These are phyloP conservation scores for Talaromyces atroroseus DNA, from an alignment of 2,329 filamentous ascomycete genomes.

Conservation along the genomic window DNA sequence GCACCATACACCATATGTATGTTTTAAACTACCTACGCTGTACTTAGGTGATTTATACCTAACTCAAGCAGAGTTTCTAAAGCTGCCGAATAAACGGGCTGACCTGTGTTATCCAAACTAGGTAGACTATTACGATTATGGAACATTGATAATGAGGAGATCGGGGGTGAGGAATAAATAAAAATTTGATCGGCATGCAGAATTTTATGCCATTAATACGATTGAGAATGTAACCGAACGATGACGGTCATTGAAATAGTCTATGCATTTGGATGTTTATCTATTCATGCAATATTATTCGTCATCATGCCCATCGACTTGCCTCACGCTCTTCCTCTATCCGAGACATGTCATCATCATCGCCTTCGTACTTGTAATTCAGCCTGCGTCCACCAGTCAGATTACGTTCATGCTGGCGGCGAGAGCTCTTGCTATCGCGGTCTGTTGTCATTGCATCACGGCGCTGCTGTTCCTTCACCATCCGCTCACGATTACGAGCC, in stretches of 20 bases:
- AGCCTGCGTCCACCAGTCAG: slow-evolving; percentile 33
- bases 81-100: too few species aligned
- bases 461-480: slow-evolving; percentile 61
- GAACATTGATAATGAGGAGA: too few species aligned
- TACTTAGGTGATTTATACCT: too few species aligned
- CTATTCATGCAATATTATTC: not conserved
- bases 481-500: slow-evolving; percentile 56
- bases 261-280: not conserved
- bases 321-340: slow-evolving; percentile 38
- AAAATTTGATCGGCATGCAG: too few species aligned
- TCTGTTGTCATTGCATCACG: slow-evolving; percentile 46
- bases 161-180: too few species aligned
- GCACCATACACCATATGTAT: too few species aligned
- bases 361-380: slow-evolving; percentile 48
- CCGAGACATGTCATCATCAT: slow-evolving; percentile 33
- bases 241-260: not conserved
- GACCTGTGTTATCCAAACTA: too few species aligned
- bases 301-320: slow-evolving; percentile 25
- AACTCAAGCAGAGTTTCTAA: too few species aligned
- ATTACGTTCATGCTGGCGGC: slow-evolving; percentile 24
- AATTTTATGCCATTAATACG: not conserved
- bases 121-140: too few species aligned
- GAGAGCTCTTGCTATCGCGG: slow-evolving; percentile 24
- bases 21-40: too few species aligned
- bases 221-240: not conserved